Evolutionary conservation across 768 basidiomycete genomes (phyloP).

Genomic region (Tulasnella sp.): DNA sequence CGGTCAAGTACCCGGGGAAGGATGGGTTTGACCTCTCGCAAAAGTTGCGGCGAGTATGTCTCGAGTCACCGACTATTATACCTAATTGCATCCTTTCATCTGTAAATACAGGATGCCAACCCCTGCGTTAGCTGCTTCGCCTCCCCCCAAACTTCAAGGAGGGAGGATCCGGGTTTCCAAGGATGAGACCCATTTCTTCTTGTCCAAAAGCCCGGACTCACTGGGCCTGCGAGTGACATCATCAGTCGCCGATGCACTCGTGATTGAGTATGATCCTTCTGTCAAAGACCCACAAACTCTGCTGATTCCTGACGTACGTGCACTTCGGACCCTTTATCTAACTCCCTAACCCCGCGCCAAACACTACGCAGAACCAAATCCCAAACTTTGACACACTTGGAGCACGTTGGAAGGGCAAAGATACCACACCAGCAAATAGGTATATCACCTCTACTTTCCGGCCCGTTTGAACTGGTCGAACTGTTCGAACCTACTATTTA

Average conservation of each 20-base stretch:
- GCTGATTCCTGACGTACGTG: background rate
- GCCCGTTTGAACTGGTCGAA: no score
- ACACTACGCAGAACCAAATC: background rate
- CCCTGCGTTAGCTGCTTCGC: background rate
- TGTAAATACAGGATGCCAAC: background rate
- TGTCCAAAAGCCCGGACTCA: background rate
- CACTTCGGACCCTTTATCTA: background rate
- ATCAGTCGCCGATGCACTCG: background rate
- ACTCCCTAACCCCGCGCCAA: background rate
- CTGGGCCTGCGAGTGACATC: background rate
- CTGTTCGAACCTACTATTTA: no score
- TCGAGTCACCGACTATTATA: no score
- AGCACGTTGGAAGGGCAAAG: background rate
- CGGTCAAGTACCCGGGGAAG: no score
- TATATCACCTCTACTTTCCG: background rate
- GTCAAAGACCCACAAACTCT: background rate
- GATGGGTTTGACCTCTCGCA: no score
- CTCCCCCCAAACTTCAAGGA: background rate
- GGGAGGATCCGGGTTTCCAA: background rate
- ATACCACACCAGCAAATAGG: background rate
- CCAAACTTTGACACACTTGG: background rate
- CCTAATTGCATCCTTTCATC: background rate
- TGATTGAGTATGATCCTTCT: background rate
- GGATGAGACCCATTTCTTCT: background rate
- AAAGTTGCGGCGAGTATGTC: no score